Conservation (phyloP, 2,329 filamentous ascomycete genomes). For the Tolypocladium ovalisporum region DNA sequence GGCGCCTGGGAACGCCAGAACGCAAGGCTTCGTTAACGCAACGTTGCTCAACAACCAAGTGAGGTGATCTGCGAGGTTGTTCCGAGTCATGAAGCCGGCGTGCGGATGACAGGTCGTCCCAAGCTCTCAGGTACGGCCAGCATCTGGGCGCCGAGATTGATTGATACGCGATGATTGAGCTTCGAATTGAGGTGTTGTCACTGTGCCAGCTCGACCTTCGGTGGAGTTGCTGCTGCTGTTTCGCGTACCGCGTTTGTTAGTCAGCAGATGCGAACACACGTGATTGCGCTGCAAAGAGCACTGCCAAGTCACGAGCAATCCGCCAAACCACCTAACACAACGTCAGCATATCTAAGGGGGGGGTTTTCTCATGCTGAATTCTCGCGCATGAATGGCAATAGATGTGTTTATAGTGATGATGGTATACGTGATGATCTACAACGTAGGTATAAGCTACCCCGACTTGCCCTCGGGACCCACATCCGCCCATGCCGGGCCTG, state of each 20-base stretch:
- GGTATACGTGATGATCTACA: neutral
- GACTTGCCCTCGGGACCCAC: neutral
- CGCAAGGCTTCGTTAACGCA: constrained; percentile 27
- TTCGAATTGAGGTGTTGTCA: neutral
- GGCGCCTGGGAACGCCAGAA: constrained; percentile 23
- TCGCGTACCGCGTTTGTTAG: constrained; percentile 22
- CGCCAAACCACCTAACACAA: neutral
- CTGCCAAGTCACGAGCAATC: neutral
- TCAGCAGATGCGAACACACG: constrained; percentile 15
- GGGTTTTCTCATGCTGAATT: neutral
- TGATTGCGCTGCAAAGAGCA: constrained; percentile 2
- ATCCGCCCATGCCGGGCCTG: neutral
- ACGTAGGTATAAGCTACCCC: neutral
- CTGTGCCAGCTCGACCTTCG: neutral
- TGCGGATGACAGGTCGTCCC: constrained; percentile 9
- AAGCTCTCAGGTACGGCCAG: constrained; percentile 5
- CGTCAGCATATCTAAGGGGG: neutral
- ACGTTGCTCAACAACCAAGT: constrained; percentile 44
- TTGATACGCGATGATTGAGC: neutral
- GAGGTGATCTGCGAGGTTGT: constrained; percentile 47
- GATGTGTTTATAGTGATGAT: neutral
- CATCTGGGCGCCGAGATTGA: constrained; percentile 1
- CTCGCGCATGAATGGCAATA: neutral
- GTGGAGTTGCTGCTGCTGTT: neutral
- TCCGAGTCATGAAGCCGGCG: constrained; percentile 48